A percentile compares a stretch with the other conserved stretches of the same genome.
Evolutionary conservation across 441 rosid genomes (phyloP).

Genomic region (Flueggea neowawraea): DNA sequence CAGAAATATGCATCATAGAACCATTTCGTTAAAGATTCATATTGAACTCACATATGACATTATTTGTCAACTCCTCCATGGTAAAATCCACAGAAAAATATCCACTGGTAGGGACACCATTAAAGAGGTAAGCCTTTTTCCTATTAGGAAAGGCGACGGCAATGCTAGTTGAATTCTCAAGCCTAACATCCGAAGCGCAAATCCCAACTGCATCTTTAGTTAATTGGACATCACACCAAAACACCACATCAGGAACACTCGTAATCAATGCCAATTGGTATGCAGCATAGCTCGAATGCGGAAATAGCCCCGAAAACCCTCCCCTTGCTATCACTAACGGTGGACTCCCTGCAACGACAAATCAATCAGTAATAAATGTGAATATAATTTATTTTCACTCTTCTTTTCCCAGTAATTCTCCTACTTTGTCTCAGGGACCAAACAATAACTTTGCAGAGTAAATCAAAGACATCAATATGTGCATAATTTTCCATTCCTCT

Average conservation of each 20-base stretch:
- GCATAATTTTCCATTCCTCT: background rate
- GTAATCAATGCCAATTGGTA: conserved; percentile 35
- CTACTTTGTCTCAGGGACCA: too few species aligned
- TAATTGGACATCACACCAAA: conserved; percentile 88
- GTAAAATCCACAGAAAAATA: conserved; percentile 77
- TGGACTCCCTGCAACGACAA: conserved; percentile 47
- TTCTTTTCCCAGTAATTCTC: background rate
- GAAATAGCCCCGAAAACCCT: conserved; percentile 82
- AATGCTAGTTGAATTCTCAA: conserved; percentile 47
- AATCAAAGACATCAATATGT: background rate
- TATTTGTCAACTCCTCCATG: conserved; percentile 24
- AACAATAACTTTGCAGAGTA: background rate
- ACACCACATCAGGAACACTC: conserved; percentile 34
- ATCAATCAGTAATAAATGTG: background rate
- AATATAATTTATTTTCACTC: background rate
- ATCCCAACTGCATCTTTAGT: conserved; percentile 76
- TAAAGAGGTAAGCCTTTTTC: conserved; percentile 35
- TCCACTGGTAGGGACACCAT: conserved; percentile 50
- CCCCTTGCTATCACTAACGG: conserved; percentile 79
- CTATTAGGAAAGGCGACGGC: background rate
- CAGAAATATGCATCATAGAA: background rate
- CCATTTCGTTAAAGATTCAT: background rate
- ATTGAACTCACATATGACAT: conserved; percentile 45
- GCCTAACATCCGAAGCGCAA: conserved; percentile 62
- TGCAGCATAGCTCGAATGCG: conserved; percentile 56